Conservation (phyloP, 139 green algal genomes). For the Tetradesmus obliquus region DNA sequence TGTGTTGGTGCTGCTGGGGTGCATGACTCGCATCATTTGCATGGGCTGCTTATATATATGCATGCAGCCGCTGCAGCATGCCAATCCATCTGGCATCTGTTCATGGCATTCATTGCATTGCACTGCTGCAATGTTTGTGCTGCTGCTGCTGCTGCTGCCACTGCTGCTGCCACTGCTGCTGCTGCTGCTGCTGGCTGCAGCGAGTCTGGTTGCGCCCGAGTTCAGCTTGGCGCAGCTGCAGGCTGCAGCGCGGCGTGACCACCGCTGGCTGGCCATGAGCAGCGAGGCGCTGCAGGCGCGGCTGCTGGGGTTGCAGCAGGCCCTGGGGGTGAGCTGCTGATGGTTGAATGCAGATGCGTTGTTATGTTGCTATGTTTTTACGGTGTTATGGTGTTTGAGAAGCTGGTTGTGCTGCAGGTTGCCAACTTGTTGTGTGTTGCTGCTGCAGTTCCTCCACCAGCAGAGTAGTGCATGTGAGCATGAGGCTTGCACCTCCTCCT, state of each 20-base stretch:
- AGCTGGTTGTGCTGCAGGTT: neutral
- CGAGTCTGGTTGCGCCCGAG: neutral
- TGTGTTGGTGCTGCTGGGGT: neutral
- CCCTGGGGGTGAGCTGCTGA: neutral
- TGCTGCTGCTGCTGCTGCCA: neutral
- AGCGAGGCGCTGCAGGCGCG: neutral
- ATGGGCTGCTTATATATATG: no score
- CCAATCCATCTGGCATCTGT: neutral
- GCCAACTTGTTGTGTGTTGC: no score
- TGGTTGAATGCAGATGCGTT: neutral
- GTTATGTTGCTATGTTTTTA: no score
- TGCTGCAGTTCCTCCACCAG: no score
- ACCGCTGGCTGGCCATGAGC: conserved; percentile 29
- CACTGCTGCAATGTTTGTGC: neutral
- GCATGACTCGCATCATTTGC: no score
- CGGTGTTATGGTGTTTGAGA: no score
- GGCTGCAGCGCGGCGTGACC: conserved; percentile 6
- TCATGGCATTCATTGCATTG: no score
- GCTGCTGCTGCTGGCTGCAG: neutral
- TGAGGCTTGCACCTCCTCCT: neutral
- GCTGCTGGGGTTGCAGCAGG: neutral
- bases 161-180: neutral
- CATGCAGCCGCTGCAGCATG: neutral
- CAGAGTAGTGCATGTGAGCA: no score
- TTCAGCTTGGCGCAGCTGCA: conserved; percentile 25